Evolutionary conservation across 345 rosid genomes (phyloP), one percentile per base, ranked within the genome.

Genomic region (Gossypium mustelinum): DNA sequence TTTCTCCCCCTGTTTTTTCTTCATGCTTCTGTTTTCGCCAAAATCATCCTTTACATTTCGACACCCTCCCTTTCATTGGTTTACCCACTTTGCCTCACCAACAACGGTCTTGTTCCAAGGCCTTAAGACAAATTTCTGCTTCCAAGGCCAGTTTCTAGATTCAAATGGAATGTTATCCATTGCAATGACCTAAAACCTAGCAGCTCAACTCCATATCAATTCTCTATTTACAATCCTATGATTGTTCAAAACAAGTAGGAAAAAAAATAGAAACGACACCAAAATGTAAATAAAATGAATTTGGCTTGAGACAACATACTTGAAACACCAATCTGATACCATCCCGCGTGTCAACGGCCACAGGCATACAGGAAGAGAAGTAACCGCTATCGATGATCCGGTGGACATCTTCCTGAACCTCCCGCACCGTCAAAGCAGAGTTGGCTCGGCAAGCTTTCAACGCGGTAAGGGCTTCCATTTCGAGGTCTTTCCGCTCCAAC

Each of bases 391-490:
- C 93, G 20, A 92, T 88, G 74, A 95, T 93, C 88, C 98, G 75
- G 62, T 92, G 97, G 14, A 95, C 98, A 78, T 93, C 99, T 75
- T 95, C 98, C 65, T 95, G 94, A 34, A 95, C 97, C 82, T 95
- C 99, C 3, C 89, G 78, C 3, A 88, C 89, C 0, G 97, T 92
- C 47, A 93, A 87, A 9, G 97, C 98, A 1, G 99, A 95, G 77
- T 93, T 93, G 17, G 98, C 85, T 56, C 97, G 79, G 82, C 91
- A 87, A 43, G 97, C 94, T 74, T 90, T 93, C 70, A 93, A 81
- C 4, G 94, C 97, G 20, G 91, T 83, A 70, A 95, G 73, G 2
- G 97, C 99, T 82, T 95, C 98, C 70, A 73, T 78, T 84, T 91
- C 98, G 13, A 95, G 85, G 73, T 90, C 98, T 83, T 93, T 93